Percentiles rank a stretch among this genome's conserved stretches.
phyloP scores from a whole-genome alignment of 179 eudicot genomes.

The Spergularia azorica region DNA sequence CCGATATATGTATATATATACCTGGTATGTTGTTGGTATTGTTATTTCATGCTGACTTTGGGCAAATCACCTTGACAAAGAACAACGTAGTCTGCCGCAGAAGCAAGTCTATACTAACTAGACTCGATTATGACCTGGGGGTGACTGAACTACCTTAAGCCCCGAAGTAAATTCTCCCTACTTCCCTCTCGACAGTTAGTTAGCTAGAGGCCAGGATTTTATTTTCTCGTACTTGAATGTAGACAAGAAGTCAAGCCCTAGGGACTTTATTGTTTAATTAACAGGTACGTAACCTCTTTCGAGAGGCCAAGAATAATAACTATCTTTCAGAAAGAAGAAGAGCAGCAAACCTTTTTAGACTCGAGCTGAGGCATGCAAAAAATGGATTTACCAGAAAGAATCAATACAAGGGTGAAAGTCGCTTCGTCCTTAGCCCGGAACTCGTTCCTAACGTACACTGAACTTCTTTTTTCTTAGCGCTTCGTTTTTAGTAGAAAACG shows the following conservation, averaged over 20 bases:
- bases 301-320: not conserved
- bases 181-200: not conserved
- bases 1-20: too few species aligned
- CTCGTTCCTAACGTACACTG: not conserved
- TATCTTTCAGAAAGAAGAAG: not conserved
- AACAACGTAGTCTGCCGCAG: too few species aligned
- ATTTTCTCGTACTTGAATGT: not conserved
- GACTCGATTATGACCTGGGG: not conserved
- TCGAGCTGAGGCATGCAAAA: not conserved
- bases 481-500: too few species aligned
- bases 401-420: not conserved
- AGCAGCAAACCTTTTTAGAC: not conserved
- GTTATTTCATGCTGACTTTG: too few species aligned
- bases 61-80: too few species aligned
- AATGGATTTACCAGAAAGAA: not conserved
- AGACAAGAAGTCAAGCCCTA: not conserved
- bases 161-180: not conserved
- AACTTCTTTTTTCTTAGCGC: too few species aligned
- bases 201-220: too few species aligned
- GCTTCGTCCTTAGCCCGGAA: constrained; percentile 5
- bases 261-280: not conserved
- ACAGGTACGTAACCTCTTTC: not conserved
- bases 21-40: too few species aligned
- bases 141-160: not conserved
- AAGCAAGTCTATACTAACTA: not conserved